Evolutionary conservation across 2,329 filamentous ascomycete genomes (phyloP).

Genomic region (Epichloe baconii): DNA sequence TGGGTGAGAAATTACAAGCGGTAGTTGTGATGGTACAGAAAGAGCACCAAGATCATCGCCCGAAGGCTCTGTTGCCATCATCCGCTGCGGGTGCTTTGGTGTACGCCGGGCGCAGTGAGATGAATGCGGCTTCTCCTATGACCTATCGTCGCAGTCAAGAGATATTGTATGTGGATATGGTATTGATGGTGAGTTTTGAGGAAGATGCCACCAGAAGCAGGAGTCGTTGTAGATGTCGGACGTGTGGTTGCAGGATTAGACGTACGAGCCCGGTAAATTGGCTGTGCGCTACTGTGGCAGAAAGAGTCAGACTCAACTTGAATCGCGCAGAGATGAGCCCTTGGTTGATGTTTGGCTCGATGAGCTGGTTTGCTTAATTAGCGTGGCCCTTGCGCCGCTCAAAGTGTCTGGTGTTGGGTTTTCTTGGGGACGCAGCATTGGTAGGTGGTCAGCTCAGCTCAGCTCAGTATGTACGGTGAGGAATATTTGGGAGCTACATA

Average conservation of each 20-base stretch:
- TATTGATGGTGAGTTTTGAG: not conserved
- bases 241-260: not conserved
- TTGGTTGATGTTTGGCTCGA: not conserved
- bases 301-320: not conserved
- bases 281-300: not conserved
- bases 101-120: slow-evolving; percentile 19
- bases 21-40: slow-evolving; percentile 32
- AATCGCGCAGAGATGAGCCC: not conserved
- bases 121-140: slow-evolving; percentile 5
- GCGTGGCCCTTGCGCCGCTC: slow-evolving; percentile 1
- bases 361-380: not conserved
- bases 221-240: not conserved
- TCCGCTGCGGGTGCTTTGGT: slow-evolving; percentile 27
- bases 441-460: slow-evolving; percentile 13
- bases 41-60: slow-evolving; percentile 40
- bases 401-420: not conserved
- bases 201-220: not conserved
- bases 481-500: slow-evolving; percentile 12
- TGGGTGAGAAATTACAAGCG: slow-evolving; percentile 24
- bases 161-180: not conserved
- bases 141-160: slow-evolving; percentile 10
- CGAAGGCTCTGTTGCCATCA: slow-evolving; percentile 52
- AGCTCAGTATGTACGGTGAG: slow-evolving; percentile 1
- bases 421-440: slow-evolving; percentile 7
- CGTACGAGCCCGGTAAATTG: not conserved